Conservation (phyloP, 345 rosid species). For the Garcia nutans region DNA sequence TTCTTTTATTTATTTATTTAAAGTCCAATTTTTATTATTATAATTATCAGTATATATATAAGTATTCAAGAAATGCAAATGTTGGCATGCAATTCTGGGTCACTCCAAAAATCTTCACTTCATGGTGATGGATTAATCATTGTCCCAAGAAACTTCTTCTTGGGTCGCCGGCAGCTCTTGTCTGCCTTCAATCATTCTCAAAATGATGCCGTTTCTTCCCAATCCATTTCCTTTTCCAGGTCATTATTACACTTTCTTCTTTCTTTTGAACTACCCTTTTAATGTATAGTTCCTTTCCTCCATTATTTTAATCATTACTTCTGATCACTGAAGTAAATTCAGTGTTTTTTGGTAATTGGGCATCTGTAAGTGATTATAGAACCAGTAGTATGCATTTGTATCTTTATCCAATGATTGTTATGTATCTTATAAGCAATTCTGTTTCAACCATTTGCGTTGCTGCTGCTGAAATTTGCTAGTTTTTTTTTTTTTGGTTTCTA, state of each 20-base stretch:
- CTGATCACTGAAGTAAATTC: neutral
- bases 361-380: too few relatives aligned
- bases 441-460: neutral
- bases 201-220: conserved; percentile 9
- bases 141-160: conserved; percentile 20
- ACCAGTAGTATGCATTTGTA: neutral
- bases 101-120: conserved; percentile 19
- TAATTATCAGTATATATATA: neutral
- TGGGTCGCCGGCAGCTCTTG: conserved; percentile 42
- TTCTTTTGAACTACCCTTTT: neutral
- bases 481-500: neutral
- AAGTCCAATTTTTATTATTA: neutral
- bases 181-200: conserved; percentile 22
- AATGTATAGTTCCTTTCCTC: neutral
- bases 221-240: conserved; percentile 26
- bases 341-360: neutral
- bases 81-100: conserved; percentile 27
- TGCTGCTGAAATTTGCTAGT: neutral
- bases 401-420: neutral
- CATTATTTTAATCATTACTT: neutral
- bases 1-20: neutral
- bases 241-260: neutral
- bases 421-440: neutral
- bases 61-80: conserved; percentile 20
- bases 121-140: conserved; percentile 18